Conservation (phyloP, 495 filamentous ascomycete species). For the Hypoxylon fuscum region DNA sequence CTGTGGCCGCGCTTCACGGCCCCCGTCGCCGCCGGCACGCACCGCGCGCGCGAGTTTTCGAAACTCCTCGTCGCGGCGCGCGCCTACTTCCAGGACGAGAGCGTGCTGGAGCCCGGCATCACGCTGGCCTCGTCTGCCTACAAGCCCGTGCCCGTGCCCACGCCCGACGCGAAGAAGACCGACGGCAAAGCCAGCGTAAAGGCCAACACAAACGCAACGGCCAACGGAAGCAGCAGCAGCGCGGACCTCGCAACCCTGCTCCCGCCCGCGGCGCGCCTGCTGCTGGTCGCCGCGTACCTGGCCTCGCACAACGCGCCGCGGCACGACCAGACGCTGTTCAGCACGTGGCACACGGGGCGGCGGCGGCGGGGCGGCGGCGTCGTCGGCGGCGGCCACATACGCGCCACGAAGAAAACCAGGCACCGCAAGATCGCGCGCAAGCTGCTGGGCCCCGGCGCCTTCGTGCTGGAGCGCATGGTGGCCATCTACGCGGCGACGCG, state of each 20-base stretch:
- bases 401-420: constrained; percentile 55
- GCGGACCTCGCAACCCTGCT: constrained; percentile 61
- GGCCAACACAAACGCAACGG: constrained; percentile 11
- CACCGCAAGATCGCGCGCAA: constrained; percentile 76
- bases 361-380: constrained; percentile 51
- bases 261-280: constrained; percentile 81
- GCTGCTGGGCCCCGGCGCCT: constrained; percentile 78
- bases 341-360: constrained; percentile 71
- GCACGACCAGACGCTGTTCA: constrained; percentile 84
- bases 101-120: constrained; percentile 74
- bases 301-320: constrained; percentile 86
- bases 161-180: constrained; percentile 14
- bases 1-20: constrained; percentile 77
- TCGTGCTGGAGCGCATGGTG: constrained; percentile 84
- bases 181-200: constrained; percentile 5
- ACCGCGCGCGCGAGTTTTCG: constrained; percentile 80
- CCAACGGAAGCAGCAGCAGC: no score
- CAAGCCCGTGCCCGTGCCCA: constrained; percentile 27
- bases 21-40: constrained; percentile 70
- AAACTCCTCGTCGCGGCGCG: constrained; percentile 79
- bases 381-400: constrained; percentile 25
- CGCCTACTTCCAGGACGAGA: constrained; percentile 78
- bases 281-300: constrained; percentile 89
- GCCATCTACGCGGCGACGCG: constrained; percentile 86
- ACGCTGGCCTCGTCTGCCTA: constrained; percentile 51